Conservation (phyloP, 1,139 yeast species). For the Taphrina deformans region DNA sequence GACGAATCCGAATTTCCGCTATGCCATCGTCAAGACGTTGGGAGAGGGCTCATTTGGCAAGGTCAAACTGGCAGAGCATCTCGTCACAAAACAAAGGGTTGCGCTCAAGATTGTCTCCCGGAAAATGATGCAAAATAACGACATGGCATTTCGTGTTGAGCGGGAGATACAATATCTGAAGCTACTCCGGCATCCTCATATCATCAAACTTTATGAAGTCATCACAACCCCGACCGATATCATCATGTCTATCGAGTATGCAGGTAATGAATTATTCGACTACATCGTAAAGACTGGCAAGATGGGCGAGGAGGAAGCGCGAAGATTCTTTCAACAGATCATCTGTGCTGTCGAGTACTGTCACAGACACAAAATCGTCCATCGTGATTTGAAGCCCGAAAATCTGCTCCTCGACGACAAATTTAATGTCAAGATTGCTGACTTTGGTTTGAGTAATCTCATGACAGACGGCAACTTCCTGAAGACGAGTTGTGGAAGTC, state of each 20-base stretch:
- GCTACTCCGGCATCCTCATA: slow-evolving; percentile 91
- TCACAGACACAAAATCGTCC: slow-evolving; percentile 96
- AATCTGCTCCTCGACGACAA: slow-evolving; percentile 82
- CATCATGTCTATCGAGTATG: slow-evolving; percentile 96
- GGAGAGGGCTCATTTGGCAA: slow-evolving; percentile 99
- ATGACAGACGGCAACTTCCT: slow-evolving; percentile 81
- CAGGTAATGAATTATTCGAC: slow-evolving; percentile 93
- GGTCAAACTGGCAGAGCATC: slow-evolving; percentile 87
- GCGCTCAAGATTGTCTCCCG: slow-evolving; percentile 93
- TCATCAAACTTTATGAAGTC: slow-evolving; percentile 92
- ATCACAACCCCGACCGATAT: slow-evolving; percentile 94
- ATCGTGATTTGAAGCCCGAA: slow-evolving; percentile 95
- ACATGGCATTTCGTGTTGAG: slow-evolving; percentile 97
- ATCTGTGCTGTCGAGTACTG: slow-evolving; percentile 98
- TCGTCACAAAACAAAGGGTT: slow-evolving; percentile 88
- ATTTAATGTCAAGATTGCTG: slow-evolving; percentile 92
- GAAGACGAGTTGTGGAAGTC: slow-evolving; percentile 97
- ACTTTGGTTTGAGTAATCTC: slow-evolving; percentile 98
- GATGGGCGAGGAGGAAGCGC: slow-evolving; percentile 91
- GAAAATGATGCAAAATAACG: slow-evolving; percentile 89
- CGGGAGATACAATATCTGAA: slow-evolving; percentile 90
- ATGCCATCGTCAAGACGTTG: slow-evolving; percentile 87
- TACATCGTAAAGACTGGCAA: slow-evolving; percentile 93
- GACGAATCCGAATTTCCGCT: slow-evolving; percentile 53
- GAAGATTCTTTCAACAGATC: slow-evolving; percentile 94